Base-by-base conservation (phyloP, 768 basidiomycete species). In the Rhodotorula diobovata region DNA sequence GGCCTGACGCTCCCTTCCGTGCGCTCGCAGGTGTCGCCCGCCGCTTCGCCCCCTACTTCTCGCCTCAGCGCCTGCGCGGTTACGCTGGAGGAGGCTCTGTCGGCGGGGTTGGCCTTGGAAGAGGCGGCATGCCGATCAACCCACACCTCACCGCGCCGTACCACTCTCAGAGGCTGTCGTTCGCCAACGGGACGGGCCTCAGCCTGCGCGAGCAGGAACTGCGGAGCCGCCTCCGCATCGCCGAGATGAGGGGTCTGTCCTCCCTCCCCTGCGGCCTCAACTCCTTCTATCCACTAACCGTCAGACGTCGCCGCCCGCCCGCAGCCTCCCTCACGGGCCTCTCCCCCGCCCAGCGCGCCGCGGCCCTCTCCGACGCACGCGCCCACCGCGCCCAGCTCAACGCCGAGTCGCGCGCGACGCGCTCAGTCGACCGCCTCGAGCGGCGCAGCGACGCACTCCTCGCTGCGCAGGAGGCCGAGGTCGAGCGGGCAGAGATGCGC, bases 31-130 rank as follows among this genome's bases (percentile, higher is more conserved):
- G 21, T n/a, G 63, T 68, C 59, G 71, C 62, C 32, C 51, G 59
- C 41, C 67, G 67, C 56, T 73, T 62, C 63, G 37, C 55, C 43
- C 67, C 67, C 16, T 73, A 69, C 56, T 48, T 69, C 51, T 62
- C 67, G 7, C 67, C 55, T 2, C 18, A 37, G 18, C 48, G 59
- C 37, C 32, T 68, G 35, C 63, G 53, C 41, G 64, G 34, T 6
- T 53, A 37, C 35, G n/a, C n/a, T n/a, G n/a, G n/a, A n/a, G n/a
- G 41, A 25, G 21, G 30, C 32, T n/a, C 46, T 18, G 6, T 20
- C 39, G 37, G 35, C 21, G 20, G 41, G 3, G 18, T 4, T 20
- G 14, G 34, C 20, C 50, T 61, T 23, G 50, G 18, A 60, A 25
- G 28, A 2, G 28, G 35, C 14, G 2, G n/a, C 32, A 57, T 43